Base-by-base conservation (phyloP, 306 rosid genomes). In the Abrus pulchellus region DNA sequence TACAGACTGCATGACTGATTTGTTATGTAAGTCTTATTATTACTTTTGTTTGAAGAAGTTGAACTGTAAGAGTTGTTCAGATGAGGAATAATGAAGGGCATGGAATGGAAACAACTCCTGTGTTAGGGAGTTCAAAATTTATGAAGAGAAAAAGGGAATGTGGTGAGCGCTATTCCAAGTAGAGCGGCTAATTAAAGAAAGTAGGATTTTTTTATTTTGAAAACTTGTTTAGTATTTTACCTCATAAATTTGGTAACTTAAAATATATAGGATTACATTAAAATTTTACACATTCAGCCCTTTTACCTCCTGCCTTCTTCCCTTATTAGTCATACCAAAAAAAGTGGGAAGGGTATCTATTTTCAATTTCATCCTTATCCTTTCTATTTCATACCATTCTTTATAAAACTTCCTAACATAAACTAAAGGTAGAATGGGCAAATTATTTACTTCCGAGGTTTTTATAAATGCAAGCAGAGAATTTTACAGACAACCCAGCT, bases 91-190 rank as follows among this genome's bases (percentile, higher is more conserved):
- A 65, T 64, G 49, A 65, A n/a, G 9, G 12, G 30, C 52, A 13
- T 48, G 8, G 53, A 59, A 47, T 9, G 49, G 52, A 65, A 65
- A 74, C 50, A 54, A 74, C 80, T 79, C 53, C 72, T 41, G 64
- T 27, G 30, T 43, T 48, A 8, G 56, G 72, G 43, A 79, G 40
- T 45, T 56, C 10, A 69, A 56, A 6, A 33, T 59, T 69, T 20
- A 60, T 28, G 34, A 71, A 61, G 55, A 27, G 72, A n/a, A 34
- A n/a, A 34, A n/a, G 64, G 29, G 14, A 44, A 61, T 30, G 36
- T 71, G 47, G 7, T 13, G 54, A 62, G 69, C 10, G 49, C 44
- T 29, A 43, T 28, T 56, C 65, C 52, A 57, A 56, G 55, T 56
- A 56, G 41, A 28, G 53, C 30, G 41, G 62, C 34, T 45, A 30